Percentiles rank a stretch among this genome's conserved stretches.
Evolutionary conservation across 1,284 basidiomycete species (phyloP).

Genomic region (Marasmius tenuissimus): DNA sequence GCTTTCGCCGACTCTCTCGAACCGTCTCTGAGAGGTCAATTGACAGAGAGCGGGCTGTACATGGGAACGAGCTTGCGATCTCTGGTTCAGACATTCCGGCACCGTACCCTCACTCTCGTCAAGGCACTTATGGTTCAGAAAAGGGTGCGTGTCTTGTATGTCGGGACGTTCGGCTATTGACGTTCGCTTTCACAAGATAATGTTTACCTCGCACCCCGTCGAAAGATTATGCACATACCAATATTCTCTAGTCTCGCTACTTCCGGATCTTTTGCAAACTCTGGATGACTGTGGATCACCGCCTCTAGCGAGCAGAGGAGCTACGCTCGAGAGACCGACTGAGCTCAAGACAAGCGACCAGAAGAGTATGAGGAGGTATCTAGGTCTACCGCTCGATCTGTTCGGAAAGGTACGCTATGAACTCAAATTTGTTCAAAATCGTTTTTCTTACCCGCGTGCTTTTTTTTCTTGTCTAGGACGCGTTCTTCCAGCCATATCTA

Average conservation of each 20-base stretch:
- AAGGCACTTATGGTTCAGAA: conserved; percentile 95
- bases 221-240: conserved; percentile 97
- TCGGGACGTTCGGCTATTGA: conserved; percentile 3
- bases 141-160: conserved; percentile 46
- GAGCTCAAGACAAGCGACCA: conserved; percentile 89
- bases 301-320: conserved; percentile 70
- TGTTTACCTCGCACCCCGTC: conserved; percentile 97
- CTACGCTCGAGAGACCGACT: conserved; percentile 69
- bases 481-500: conserved; percentile 98
- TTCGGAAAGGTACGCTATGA: conserved; percentile 69
- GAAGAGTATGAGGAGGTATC: conserved; percentile 87
- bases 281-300: conserved; percentile 94
- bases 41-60: conserved; percentile 81
- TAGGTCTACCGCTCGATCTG: conserved; percentile 87
- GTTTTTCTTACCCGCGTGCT: no score
- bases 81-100: conserved; percentile 91
- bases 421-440: not conserved
- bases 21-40: conserved; percentile 60
- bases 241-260: conserved; percentile 87
- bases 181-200: conserved; percentile 58
- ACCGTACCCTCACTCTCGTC: conserved; percentile 90
- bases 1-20: conserved; percentile 82
- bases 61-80: conserved; percentile 85
- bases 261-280: conserved; percentile 84
- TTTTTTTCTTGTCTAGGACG: conserved; percentile 48